Evolutionary conservation across 306 rosid species (phyloP).

Genomic region (Albizia julibrissin): DNA sequence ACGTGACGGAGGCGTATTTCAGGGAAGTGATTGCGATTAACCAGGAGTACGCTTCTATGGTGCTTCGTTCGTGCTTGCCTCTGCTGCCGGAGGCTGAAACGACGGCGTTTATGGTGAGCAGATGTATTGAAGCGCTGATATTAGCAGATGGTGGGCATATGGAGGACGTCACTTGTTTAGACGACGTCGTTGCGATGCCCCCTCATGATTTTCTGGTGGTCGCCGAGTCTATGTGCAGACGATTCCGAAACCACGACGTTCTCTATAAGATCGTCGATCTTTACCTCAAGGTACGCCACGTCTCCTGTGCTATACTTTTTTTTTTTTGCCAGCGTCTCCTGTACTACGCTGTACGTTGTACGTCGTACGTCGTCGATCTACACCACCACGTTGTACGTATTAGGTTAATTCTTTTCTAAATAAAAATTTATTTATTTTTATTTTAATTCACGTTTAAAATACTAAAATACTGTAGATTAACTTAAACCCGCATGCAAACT

Average conservation of each 20-base stretch:
- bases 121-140: constrained; percentile 65
- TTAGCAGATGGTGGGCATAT: constrained; percentile 33
- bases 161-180: constrained; percentile 32
- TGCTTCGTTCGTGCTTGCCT: constrained; percentile 68
- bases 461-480: too few relatives aligned
- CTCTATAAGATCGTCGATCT: constrained; percentile 63
- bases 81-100: constrained; percentile 93
- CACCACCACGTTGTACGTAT: too few relatives aligned
- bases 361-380: too few relatives aligned
- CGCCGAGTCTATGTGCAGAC: constrained; percentile 47
- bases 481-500: too few relatives aligned
- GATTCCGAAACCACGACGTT: constrained; percentile 61
- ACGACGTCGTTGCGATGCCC: constrained; percentile 45
- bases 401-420: too few relatives aligned
- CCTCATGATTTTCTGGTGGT: constrained; percentile 63
- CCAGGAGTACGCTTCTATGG: constrained; percentile 50
- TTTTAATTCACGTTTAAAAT: too few relatives aligned
- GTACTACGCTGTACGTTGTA: too few relatives aligned
- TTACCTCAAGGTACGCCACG: constrained; percentile 39
- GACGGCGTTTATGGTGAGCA: constrained; percentile 59
- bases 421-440: too few relatives aligned
- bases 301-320: too few relatives aligned
- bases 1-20: constrained; percentile 57
- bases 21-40: constrained; percentile 48
- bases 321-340: too few relatives aligned